These are phyloP conservation scores for Chiua sp. DNA, from an alignment of 1,284 basidiomycete genomes.

Conservation along the genomic window DNA sequence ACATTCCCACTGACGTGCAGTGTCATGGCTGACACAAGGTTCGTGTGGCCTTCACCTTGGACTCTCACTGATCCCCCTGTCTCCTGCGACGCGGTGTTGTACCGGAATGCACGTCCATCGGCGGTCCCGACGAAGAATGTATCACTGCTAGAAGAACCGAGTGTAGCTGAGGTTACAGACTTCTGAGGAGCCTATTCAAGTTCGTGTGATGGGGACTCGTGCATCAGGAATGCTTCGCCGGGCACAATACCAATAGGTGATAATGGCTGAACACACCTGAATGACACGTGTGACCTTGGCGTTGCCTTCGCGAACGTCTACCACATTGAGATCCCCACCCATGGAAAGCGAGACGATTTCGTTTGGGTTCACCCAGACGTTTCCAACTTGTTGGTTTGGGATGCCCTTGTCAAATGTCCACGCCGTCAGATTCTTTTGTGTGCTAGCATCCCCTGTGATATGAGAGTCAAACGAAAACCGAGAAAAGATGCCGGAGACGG, in stretches of 20 bases:
- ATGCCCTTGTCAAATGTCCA: slow-evolving; percentile 78
- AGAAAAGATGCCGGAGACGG: neutral
- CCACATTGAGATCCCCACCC: slow-evolving; percentile 83
- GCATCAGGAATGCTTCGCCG: neutral
- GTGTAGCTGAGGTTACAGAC: slow-evolving; percentile 70
- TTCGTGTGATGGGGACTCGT: neutral
- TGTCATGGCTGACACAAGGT: slow-evolving; percentile 70
- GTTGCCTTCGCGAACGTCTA: slow-evolving; percentile 72
- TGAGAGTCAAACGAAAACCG: neutral
- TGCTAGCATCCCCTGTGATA: slow-evolving; percentile 77
- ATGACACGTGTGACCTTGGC: slow-evolving; percentile 67
- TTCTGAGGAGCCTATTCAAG: slow-evolving; percentile 74
- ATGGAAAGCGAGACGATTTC: slow-evolving; percentile 88
- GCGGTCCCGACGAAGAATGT: slow-evolving; percentile 87
- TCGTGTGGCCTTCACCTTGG: slow-evolving; percentile 73
- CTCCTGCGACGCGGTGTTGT: slow-evolving; percentile 47
- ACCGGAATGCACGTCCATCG: slow-evolving; percentile 81
- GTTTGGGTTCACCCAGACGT: slow-evolving; percentile 72
- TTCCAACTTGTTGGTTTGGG: slow-evolving; percentile 87
- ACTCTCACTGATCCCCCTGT: slow-evolving; percentile 44
- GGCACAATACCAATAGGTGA: neutral
- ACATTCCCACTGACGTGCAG: slow-evolving; percentile 54
- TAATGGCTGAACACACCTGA: slow-evolving; percentile 47
- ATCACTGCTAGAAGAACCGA: slow-evolving; percentile 40
- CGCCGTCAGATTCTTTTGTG: slow-evolving; percentile 65